Evolutionary conservation across 805 yeast genomes (phyloP).

Genomic region (Kregervanrija delftensis): DNA sequence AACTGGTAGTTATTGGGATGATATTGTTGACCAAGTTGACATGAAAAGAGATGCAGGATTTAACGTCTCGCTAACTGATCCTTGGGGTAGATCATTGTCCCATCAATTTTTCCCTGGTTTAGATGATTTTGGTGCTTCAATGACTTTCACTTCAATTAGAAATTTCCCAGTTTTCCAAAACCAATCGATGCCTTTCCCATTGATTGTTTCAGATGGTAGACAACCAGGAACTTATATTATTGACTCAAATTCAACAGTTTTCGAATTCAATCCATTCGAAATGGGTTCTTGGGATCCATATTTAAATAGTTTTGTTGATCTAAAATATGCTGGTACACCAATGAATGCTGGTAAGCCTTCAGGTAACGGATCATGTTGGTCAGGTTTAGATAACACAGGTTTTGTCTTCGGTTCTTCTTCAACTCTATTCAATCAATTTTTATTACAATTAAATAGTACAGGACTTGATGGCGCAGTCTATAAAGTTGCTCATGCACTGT

Average conservation of each 20-base stretch:
- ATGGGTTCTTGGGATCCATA: slow-evolving; percentile 88
- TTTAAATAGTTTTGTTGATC: slow-evolving; percentile 55
- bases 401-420: slow-evolving; percentile 80
- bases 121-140: slow-evolving; percentile 56
- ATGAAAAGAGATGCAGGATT: slow-evolving; percentile 59
- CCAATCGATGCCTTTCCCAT: slow-evolving; percentile 68
- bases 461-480: slow-evolving; percentile 41
- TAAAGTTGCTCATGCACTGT: slow-evolving; percentile 37
- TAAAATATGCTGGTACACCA: slow-evolving; percentile 64
- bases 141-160: slow-evolving; percentile 51
- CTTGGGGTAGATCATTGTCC: slow-evolving; percentile 74
- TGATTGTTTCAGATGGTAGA: slow-evolving; percentile 58
- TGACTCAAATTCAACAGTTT: slow-evolving; percentile 60
- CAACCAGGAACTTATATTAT: slow-evolving; percentile 53
- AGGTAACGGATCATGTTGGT: slow-evolving; percentile 39
- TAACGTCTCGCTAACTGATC: slow-evolving; percentile 61
- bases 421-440: slow-evolving; percentile 63
- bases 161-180: slow-evolving; percentile 53
- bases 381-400: slow-evolving; percentile 77
- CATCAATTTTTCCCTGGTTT: slow-evolving; percentile 62
- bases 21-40: slow-evolving; percentile 45
- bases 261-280: slow-evolving; percentile 60
- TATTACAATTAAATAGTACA: slow-evolving; percentile 51
- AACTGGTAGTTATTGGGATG: slow-evolving; percentile 47
- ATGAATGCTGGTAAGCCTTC: slow-evolving; percentile 53